Evolutionary conservation across 805 yeast species (phyloP), one percentile per base, ranked within the genome.

Genomic region (Kodamaea kaohsiungensis): DNA sequence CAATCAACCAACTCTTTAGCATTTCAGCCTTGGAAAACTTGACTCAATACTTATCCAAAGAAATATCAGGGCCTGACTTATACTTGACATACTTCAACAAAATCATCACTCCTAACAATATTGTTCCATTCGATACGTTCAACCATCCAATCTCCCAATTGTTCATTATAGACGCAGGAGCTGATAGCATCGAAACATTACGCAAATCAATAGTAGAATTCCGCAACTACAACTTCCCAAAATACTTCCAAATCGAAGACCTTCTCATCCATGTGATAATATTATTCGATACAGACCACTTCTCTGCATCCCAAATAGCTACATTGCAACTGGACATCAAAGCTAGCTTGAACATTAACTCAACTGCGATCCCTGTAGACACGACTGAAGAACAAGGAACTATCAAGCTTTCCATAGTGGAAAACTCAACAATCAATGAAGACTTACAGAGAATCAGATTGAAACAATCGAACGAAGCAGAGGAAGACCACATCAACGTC

Each of bases 131-230:
- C 65, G 98, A 93, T 67, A 86, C 91, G 4, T 85, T 91, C 67
- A 86, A 88, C 59, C 97, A 92, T 65, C 98, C 98, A 0, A 81
- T 91, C 1, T 80, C 89, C 2, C 88, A 91, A 43, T 65, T 93
- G 12, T 77, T 91, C 49, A 85, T 86, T 0, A 75, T 91, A 2
- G 82, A 89, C 18, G 76, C 56, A 50, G 65, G 83, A 18, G 59
- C 69, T 12, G 89, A 86, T 53, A 56, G 80, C 0, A 67, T 82
- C 33, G 85, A 81, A 10, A 68, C 71, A n/a, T 84, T 95, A 4
- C 77, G 87, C 50, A 80, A 79, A 16, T 65, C 84, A 39, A 70
- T 89, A 18, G 80, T 84, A 2, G 72, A 70, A 33, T 76, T 75
- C 59, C 63, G 79, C 54, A 72, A 76, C 46, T 87, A 81, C 69